Conservation (phyloP, 2,329 filamentous ascomycete species). For the Plectosphaerella plurivora region DNA sequence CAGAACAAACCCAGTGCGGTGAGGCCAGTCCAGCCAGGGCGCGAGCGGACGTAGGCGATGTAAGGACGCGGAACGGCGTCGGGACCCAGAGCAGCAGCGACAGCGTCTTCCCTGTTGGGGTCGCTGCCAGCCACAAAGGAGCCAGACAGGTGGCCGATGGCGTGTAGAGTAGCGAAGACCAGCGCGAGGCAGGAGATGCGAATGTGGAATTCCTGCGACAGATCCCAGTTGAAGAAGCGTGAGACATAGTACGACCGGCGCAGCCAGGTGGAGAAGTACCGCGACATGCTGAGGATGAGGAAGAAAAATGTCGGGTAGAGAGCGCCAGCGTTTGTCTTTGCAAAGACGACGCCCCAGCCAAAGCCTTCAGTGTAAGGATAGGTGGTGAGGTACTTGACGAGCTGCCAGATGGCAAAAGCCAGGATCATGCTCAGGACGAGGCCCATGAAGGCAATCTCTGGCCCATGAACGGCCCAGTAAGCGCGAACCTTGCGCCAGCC, state of each 20-base stretch:
- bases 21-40: constrained; percentile 48
- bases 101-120: constrained; percentile 34
- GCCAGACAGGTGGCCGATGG: constrained; percentile 48
- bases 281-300: constrained; percentile 52
- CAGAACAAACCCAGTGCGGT: constrained; percentile 45
- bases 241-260: constrained; percentile 47
- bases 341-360: constrained; percentile 51
- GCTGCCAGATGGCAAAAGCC: constrained; percentile 50
- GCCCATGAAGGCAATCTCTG: constrained; percentile 42
- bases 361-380: constrained; percentile 41
- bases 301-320: constrained; percentile 56
- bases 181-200: constrained; percentile 47
- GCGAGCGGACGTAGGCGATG: constrained; percentile 36
- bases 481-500: constrained; percentile 41
- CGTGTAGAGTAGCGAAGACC: constrained; percentile 45
- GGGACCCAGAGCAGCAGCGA: constrained; percentile 38
- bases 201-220: constrained; percentile 51
- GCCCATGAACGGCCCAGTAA: constrained; percentile 52
- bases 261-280: constrained; percentile 49
- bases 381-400: constrained; percentile 45
- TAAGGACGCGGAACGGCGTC: constrained; percentile 40
- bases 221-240: constrained; percentile 53
- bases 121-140: constrained; percentile 47
- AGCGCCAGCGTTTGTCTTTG: constrained; percentile 50
- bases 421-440: constrained; percentile 43